These are phyloP conservation scores for Avena sativa DNA, from an alignment of 176 grass and related monocot species.

Conservation along the genomic window DNA sequence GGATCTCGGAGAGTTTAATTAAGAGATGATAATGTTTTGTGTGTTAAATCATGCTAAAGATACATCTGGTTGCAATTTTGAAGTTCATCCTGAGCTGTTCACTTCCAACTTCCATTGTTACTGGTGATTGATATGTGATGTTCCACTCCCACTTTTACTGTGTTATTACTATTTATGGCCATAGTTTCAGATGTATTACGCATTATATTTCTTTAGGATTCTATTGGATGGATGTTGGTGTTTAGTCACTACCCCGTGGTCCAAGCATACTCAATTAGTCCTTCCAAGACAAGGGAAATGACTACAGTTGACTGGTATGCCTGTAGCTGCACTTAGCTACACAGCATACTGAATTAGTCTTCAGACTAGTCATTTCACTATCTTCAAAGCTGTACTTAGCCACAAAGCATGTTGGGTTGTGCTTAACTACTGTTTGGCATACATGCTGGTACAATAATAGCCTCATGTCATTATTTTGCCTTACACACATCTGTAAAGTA, in stretches of 20 bases:
- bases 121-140: neutral
- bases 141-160: neutral
- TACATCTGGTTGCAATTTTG: slow-evolving; percentile 22
- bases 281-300: neutral
- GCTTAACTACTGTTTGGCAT: neutral
- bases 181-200: neutral
- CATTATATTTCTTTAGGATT: neutral
- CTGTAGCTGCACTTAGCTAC: neutral
- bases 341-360: neutral
- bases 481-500: neutral
- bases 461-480: neutral
- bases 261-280: neutral
- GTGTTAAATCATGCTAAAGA: slow-evolving; percentile 19
- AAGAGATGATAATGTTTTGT: neutral
- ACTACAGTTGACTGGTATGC: neutral
- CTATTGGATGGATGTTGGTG: neutral
- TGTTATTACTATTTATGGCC: neutral
- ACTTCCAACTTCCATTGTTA: neutral
- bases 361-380: neutral
- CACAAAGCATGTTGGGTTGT: neutral
- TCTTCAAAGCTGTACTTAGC: neutral
- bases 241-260: neutral
- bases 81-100: neutral
- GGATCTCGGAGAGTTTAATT: slow-evolving; percentile 12
- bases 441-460: neutral